Percentiles rank a stretch among this genome's conserved stretches.
phyloP scores from a whole-genome alignment of 106 monocot species.

The Vanilla planifolia region DNA sequence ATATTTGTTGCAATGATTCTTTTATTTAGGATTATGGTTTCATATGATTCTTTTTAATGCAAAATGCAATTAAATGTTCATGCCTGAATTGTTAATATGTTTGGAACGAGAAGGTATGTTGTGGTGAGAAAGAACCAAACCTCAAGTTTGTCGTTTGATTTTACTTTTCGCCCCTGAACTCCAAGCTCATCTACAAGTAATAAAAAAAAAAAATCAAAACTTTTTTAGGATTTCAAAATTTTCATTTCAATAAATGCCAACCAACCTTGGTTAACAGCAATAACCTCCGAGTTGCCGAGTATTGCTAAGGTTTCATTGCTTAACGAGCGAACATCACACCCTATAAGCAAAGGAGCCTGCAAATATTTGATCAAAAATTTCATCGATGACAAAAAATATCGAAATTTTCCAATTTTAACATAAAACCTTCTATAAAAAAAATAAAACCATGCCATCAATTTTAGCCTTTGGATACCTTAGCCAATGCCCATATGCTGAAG shows the following conservation, averaged over 20 bases:
- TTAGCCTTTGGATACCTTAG: constrained; percentile 50
- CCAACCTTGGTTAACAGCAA: constrained; percentile 80
- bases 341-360: constrained; percentile 84
- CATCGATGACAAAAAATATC: neutral
- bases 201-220: neutral
- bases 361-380: neutral
- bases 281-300: constrained; percentile 68
- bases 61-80: too few relatives aligned
- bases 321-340: constrained; percentile 73
- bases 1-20: neutral
- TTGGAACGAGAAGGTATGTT: neutral
- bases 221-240: too few relatives aligned
- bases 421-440: neutral
- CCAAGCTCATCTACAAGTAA: constrained; percentile 39
- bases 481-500: constrained; percentile 93
- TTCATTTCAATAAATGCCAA: too few relatives aligned
- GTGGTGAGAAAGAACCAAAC: constrained; percentile 13
- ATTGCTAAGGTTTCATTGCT: constrained; percentile 51
- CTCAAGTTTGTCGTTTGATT: constrained; percentile 23
- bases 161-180: constrained; percentile 55
- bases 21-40: neutral
- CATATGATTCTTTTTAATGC: neutral
- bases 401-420: neutral
- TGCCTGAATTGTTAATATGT: neutral
- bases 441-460: too few relatives aligned